phyloP scores from a whole-genome alignment of 78 protist genomes.

The Diacronema lutheri region DNA sequence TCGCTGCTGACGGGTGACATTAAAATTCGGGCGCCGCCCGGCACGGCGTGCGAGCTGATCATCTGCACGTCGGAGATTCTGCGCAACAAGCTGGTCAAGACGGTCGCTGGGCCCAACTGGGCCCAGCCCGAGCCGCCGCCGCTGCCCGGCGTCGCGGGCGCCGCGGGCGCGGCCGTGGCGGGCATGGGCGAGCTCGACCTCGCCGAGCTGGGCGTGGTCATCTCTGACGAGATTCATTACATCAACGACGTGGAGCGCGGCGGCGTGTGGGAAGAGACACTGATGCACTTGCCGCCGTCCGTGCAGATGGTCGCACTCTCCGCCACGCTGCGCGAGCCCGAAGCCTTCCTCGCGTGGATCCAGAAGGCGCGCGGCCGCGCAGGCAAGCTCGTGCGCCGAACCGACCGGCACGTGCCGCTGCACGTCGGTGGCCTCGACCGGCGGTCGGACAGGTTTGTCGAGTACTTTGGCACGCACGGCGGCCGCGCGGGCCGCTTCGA shows the following conservation, averaged over 20 bases:
- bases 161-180: neutral
- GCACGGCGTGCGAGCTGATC: conserved; percentile 13
- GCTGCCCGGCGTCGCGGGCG: neutral
- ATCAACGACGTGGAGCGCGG: conserved; percentile 45
- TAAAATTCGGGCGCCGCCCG: conserved; percentile 23
- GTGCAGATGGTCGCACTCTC: conserved; percentile 25
- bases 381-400: neutral
- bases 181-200: neutral
- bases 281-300: conserved; percentile 2
- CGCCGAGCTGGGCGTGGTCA: conserved; percentile 13
- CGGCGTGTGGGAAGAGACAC: conserved; percentile 39
- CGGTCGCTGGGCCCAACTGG: neutral
- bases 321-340: conserved; percentile 32
- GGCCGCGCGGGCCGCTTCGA: neutral
- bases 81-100: conserved; percentile 25
- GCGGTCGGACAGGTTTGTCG: neutral
- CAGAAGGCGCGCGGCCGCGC: neutral
- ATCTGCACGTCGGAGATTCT: conserved; percentile 49
- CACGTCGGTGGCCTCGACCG: conserved; percentile 23
- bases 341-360: conserved; percentile 27
- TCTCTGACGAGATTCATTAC: conserved; percentile 47
- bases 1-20: conserved; percentile 25
- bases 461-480: conserved; percentile 20
- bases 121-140: neutral
- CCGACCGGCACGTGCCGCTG: conserved; percentile 43